Conservation (phyloP, 2,329 filamentous ascomycete species). For the Colletotrichum cereale region DNA sequence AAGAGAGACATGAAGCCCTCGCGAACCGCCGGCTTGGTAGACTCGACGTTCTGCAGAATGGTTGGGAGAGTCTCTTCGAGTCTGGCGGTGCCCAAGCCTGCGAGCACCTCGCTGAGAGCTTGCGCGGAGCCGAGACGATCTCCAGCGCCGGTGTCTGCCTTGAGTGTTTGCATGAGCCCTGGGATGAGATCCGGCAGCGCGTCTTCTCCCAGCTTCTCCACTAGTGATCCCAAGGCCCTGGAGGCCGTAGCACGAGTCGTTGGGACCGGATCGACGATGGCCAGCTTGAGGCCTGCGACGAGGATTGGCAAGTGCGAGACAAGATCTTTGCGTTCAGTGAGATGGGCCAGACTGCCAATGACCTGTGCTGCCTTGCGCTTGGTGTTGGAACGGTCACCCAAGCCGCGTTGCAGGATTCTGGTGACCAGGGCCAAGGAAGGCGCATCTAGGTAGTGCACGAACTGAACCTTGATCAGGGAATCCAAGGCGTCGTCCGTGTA, state of each 20-base stretch:
- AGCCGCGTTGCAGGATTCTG: constrained; percentile 92
- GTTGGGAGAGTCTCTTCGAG: constrained; percentile 96
- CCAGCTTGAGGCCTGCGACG: constrained; percentile 88
- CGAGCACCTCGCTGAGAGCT: constrained; percentile 94
- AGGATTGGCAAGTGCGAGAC: constrained; percentile 91
- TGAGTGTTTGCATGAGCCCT: constrained; percentile 96
- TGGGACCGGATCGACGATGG: constrained; percentile 94
- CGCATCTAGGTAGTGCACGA: constrained; percentile 97
- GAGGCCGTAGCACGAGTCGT: constrained; percentile 96
- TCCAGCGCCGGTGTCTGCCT: constrained; percentile 95
- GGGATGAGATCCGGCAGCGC: constrained; percentile 97
- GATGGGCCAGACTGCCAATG: constrained; percentile 95
- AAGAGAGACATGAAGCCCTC: constrained; percentile 99
- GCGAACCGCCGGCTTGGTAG: constrained; percentile 87
- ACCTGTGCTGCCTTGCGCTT: constrained; percentile 98
- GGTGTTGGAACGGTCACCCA: constrained; percentile 91
- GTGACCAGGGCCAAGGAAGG: constrained; percentile 95
- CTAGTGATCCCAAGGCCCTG: constrained; percentile 93
- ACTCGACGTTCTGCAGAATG: constrained; percentile 95
- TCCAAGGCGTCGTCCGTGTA: constrained; percentile 96
- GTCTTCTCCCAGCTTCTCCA: constrained; percentile 98
- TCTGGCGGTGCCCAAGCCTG: constrained; percentile 90
- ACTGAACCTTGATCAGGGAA: constrained; percentile 96
- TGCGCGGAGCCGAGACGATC: constrained; percentile 97
- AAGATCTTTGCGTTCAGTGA: constrained; percentile 96